Evolutionary conservation across 2,329 filamentous ascomycete species (phyloP).

Genomic region (Scedosporium minutisporum): DNA sequence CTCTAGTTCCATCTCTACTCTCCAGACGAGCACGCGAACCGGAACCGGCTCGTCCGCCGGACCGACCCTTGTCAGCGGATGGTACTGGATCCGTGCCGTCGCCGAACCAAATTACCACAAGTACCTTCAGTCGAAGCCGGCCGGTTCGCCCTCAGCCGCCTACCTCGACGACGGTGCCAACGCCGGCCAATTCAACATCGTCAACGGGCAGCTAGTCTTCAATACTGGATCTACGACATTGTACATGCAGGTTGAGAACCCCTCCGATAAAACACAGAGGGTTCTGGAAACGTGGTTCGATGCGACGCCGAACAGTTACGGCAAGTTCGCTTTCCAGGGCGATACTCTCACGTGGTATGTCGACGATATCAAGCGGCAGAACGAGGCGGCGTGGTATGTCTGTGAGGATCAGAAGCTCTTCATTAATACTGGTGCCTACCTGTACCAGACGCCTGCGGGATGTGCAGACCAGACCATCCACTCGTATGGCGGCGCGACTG

Average conservation of each 20-base stretch:
- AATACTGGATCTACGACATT: slow-evolving; percentile 31
- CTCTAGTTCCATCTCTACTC: neutral
- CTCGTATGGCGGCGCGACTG: neutral
- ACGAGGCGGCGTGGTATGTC: slow-evolving; percentile 49
- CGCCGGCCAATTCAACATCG: slow-evolving; percentile 49
- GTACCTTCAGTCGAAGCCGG: slow-evolving; percentile 39
- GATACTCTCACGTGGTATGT: slow-evolving; percentile 47
- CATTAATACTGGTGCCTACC: slow-evolving; percentile 50
- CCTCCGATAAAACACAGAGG: slow-evolving; percentile 33
- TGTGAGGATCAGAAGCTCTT: slow-evolving; percentile 41
- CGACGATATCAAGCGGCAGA: slow-evolving; percentile 38
- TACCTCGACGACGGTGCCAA: slow-evolving; percentile 40
- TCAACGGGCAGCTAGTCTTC: slow-evolving; percentile 45
- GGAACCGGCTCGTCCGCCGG: neutral
- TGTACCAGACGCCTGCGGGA: slow-evolving; percentile 45
- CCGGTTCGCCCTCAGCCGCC: slow-evolving; percentile 34
- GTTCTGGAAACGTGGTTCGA: slow-evolving; percentile 42
- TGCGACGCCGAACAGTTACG: slow-evolving; percentile 40
- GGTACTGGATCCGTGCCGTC: slow-evolving; percentile 49
- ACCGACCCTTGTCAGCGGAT: slow-evolving; percentile 36
- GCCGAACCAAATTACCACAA: slow-evolving; percentile 47
- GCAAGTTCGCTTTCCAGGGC: slow-evolving; percentile 47
- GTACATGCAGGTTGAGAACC: slow-evolving; percentile 37
- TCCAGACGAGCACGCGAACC: neutral
- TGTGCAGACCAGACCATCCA: slow-evolving; percentile 46